phyloP scores from a whole-genome alignment of 306 rosid genomes.

The Prunus mongolica region DNA sequence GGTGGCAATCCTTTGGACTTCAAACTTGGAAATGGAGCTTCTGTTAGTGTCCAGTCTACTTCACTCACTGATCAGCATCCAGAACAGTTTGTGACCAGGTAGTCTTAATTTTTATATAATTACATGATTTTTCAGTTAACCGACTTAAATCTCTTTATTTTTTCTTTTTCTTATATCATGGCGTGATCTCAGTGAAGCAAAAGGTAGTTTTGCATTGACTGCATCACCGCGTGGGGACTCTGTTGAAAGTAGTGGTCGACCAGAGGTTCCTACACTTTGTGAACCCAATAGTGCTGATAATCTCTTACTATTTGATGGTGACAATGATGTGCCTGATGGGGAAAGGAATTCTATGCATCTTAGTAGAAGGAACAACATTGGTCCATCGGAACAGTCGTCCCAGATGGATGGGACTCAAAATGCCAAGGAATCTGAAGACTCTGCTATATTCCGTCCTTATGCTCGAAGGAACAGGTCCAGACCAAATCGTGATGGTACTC shows the following conservation, averaged over 20 bases:
- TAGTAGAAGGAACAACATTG: slow-evolving; percentile 50
- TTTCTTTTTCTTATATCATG: slow-evolving; percentile 12
- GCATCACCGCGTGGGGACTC: slow-evolving; percentile 98
- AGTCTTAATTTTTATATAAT: slow-evolving; percentile 14
- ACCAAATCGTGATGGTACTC: slow-evolving; percentile 72
- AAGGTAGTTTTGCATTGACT: slow-evolving; percentile 95
- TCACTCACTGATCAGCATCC: slow-evolving; percentile 90
- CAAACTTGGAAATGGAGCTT: slow-evolving; percentile 77
- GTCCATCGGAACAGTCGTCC: slow-evolving; percentile 87
- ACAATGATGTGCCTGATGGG: slow-evolving; percentile 60
- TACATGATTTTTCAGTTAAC: slow-evolving; percentile 3
- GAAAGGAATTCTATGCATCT: slow-evolving; percentile 59
- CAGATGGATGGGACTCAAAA: slow-evolving; percentile 77
- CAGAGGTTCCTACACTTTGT: slow-evolving; percentile 67
- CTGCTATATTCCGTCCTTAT: slow-evolving; percentile 88
- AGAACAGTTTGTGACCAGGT: slow-evolving; percentile 93
- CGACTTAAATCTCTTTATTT: slow-evolving; percentile 1
- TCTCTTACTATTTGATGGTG: slow-evolving; percentile 80
- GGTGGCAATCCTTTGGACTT: slow-evolving; percentile 98
- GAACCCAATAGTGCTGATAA: slow-evolving; percentile 98
- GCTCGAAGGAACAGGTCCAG: slow-evolving; percentile 94
- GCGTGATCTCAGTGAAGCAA: slow-evolving; percentile 71
- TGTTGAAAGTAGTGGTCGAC: slow-evolving; percentile 95
- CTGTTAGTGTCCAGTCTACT: slow-evolving; percentile 96
- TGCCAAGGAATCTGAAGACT: slow-evolving; percentile 90